Evolutionary conservation across 1,284 basidiomycete genomes (phyloP), one percentile per base, ranked within the genome.

Genomic region (Kwoniella shivajii): DNA sequence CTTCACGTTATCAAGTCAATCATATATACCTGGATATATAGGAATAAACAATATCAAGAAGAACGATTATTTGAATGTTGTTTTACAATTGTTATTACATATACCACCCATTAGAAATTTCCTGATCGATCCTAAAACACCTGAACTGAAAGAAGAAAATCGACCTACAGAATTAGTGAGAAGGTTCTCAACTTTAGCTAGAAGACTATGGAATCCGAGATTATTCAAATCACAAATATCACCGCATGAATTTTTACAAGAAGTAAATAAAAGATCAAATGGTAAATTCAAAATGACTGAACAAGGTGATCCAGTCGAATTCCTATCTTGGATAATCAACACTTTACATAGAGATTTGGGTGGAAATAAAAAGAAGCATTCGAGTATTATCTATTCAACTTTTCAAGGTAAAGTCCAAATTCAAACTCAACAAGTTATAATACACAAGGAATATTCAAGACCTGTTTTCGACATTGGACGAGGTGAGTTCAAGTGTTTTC

Each of bases 201-300:
- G 92, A 76, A 93, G 97, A 74, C 76, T 98, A 26, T 99, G 96
- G 96, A 99, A 98, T 76, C 90, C 92, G 5, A 82, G 87, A 46
- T 79, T 95, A 54, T 97, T 99, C 85, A 99, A 99, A 78, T 88
- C 90, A 55, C 96, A 99, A 82, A 93, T 98, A 62, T 92, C 89
- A 64, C 96, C 96, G 9, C 96, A 99, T 78, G 96, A 99, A 77
- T 94, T 99, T 74, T 79, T 97, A 60, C 96, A 99, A 78, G 95
- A 99, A 79, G 93, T 99, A 44, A 87, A 88, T 61, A 84, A 90
- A 61, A 87, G 88, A 31, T 93, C 90, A 69, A 84, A 81, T 30
- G 91, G 92, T 14, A 92, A 90, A 76, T 99, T 94, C 79, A 87
- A 88, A 65, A 84, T 96, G 62, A 94, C 94, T 65, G 84, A 91